Conservation (phyloP, 495 filamentous ascomycete genomes). For the Geopyxis carbonaria region DNA sequence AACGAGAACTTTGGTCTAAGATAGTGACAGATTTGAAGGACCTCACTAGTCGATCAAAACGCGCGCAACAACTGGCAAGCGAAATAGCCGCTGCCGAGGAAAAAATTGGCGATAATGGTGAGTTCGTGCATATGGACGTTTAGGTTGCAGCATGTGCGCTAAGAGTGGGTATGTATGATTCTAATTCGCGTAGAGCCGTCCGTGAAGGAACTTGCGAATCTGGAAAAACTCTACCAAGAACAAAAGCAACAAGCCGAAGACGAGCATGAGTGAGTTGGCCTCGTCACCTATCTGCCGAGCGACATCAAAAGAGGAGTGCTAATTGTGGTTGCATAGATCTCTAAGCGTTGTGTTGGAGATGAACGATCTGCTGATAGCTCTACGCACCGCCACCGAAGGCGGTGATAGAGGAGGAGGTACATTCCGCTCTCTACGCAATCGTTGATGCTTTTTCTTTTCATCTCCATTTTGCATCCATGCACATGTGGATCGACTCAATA, state of each 20-base stretch:
- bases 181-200: constrained; percentile 8
- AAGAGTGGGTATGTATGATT: not conserved
- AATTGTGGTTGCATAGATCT: not conserved
- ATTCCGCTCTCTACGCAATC: constrained; percentile 1
- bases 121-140: no score
- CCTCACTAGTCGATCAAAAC: constrained; percentile 15
- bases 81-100: constrained; percentile 18
- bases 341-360: constrained; percentile 10
- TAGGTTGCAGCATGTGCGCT: no score
- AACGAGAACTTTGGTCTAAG: constrained; percentile 20
- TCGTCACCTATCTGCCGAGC: not conserved
- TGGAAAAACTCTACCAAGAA: constrained; percentile 17
- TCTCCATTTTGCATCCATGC: constrained; percentile 11
- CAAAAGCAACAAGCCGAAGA: constrained; percentile 12
- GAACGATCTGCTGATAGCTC: constrained; percentile 21
- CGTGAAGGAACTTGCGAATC: constrained; percentile 12
- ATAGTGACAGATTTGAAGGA: constrained; percentile 22
- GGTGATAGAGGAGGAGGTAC: constrained; percentile 27
- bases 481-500: no score
- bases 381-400: constrained; percentile 24
- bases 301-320: not conserved
- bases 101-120: constrained; percentile 1
- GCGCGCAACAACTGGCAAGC: constrained; percentile 13
- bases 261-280: constrained; percentile 17
- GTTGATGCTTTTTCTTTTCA: constrained; percentile 16